Conservation (phyloP, 805 yeast species). For the Yamadazyma laniorum region DNA sequence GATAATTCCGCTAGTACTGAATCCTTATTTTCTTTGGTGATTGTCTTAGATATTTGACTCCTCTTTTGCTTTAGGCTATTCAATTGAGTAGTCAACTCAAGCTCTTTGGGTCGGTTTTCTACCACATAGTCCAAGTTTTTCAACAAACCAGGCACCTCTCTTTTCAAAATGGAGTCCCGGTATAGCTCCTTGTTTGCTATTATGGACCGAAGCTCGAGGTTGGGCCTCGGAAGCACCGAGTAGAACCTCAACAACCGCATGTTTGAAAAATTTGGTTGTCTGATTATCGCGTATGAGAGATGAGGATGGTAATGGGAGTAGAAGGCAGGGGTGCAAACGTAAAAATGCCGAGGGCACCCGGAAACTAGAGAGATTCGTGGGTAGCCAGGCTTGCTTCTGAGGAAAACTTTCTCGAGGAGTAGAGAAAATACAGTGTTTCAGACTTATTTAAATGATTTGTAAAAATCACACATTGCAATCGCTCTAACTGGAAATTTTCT, state of each 20-base stretch:
- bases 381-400: no score
- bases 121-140: slow-evolving; percentile 26
- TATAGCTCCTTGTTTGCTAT: slow-evolving; percentile 20
- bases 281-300: no score
- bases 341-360: no score
- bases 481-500: no score
- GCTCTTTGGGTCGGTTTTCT: slow-evolving; percentile 23
- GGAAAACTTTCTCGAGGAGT: no score
- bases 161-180: slow-evolving; percentile 26
- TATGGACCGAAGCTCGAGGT: slow-evolving; percentile 24
- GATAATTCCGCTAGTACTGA: slow-evolving; percentile 15
- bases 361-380: no score
- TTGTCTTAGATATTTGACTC: slow-evolving; percentile 22
- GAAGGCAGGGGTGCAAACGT: no score
- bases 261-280: no score
- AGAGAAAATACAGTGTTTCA: no score
- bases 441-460: no score
- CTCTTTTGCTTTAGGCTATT: slow-evolving; percentile 29
- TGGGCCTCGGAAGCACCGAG: slow-evolving; percentile 18
- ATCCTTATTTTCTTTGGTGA: slow-evolving; percentile 18
- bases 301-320: no score
- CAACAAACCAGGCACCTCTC: slow-evolving; percentile 21
- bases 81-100: slow-evolving; percentile 21
- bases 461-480: no score
- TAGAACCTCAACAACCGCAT: slow-evolving; percentile 11